A percentile compares a stretch with the other conserved stretches of the same genome.
phyloP scores from a whole-genome alignment of 768 basidiomycete genomes.

The Chlorophyllum brunneum region DNA sequence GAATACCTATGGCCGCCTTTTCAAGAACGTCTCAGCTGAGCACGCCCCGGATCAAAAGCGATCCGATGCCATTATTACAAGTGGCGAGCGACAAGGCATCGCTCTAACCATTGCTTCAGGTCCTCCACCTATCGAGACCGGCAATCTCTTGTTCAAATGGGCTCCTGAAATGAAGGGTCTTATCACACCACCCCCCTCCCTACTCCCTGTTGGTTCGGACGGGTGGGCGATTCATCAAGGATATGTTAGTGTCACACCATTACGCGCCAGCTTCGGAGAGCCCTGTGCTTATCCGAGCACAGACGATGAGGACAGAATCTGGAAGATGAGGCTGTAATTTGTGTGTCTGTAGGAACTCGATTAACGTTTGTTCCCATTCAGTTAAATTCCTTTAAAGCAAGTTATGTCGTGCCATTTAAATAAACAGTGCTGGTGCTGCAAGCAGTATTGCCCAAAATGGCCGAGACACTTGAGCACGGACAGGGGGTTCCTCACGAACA shows the following conservation, averaged over 20 bases:
- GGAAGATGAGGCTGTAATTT: constrained; percentile 61
- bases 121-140: constrained; percentile 19
- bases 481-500: background rate
- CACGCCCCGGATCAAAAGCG: constrained; percentile 16
- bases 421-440: background rate
- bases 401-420: too few relatives aligned
- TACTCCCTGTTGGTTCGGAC: constrained; percentile 76
- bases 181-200: constrained; percentile 52
- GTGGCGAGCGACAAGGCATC: constrained; percentile 36
- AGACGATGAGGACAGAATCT: constrained; percentile 39
- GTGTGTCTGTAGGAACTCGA: too few relatives aligned
- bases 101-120: constrained; percentile 14
- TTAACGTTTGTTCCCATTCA: too few relatives aligned
- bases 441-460: constrained; percentile 5
- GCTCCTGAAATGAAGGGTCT: constrained; percentile 65
- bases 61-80: constrained; percentile 31
- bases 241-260: constrained; percentile 72
- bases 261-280: constrained; percentile 74
- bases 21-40: constrained; percentile 44
- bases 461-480: background rate
- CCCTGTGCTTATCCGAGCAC: constrained; percentile 29
- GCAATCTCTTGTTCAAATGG: constrained; percentile 66
- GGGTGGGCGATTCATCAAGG: constrained; percentile 75
- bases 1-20: constrained; percentile 79
- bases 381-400: too few relatives aligned